These are phyloP conservation scores for Xylaria sp. DNA, from an alignment of 495 filamentous ascomycete species.

Conservation along the genomic window DNA sequence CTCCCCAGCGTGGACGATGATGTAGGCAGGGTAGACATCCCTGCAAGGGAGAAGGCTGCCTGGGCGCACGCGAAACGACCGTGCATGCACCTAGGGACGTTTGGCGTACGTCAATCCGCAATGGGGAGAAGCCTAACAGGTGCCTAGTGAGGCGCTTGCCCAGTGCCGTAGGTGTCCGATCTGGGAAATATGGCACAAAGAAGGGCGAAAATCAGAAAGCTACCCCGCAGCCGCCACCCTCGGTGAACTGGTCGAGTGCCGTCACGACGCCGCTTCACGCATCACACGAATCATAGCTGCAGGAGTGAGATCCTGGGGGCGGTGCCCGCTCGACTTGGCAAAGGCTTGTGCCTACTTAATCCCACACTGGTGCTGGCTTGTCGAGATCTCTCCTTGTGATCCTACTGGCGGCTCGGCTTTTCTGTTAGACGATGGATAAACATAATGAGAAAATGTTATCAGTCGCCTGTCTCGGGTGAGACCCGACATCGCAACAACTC, in stretches of 20 bases:
- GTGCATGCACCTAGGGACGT: conserved; percentile 18
- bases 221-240: conserved; percentile 28
- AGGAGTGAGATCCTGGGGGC: conserved; percentile 18
- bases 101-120: conserved; percentile 4
- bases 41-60: not conserved
- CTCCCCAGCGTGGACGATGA: conserved; percentile 19
- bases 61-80: not conserved
- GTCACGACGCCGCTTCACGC: conserved; percentile 15
- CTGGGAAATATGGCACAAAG: conserved; percentile 14
- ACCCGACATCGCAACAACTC: conserved; percentile 24
- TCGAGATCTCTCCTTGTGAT: conserved; percentile 26
- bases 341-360: conserved; percentile 25
- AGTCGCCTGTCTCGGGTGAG: not conserved
- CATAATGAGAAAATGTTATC: conserved; percentile 29
- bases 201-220: conserved; percentile 15
- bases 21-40: conserved; percentile 16
- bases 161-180: conserved; percentile 21
- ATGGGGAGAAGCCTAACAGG: not conserved
- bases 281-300: conserved; percentile 28
- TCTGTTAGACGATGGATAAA: conserved; percentile 27
- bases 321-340: conserved; percentile 23
- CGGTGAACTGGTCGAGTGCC: conserved; percentile 3
- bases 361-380: conserved; percentile 19
- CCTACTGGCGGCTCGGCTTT: conserved; percentile 30
- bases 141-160: conserved; percentile 24